A percentile compares a stretch with the other conserved stretches of the same genome.
Evolutionary conservation across 2,329 filamentous ascomycete species (phyloP).

Genomic region (Sporothrix sp.): DNA sequence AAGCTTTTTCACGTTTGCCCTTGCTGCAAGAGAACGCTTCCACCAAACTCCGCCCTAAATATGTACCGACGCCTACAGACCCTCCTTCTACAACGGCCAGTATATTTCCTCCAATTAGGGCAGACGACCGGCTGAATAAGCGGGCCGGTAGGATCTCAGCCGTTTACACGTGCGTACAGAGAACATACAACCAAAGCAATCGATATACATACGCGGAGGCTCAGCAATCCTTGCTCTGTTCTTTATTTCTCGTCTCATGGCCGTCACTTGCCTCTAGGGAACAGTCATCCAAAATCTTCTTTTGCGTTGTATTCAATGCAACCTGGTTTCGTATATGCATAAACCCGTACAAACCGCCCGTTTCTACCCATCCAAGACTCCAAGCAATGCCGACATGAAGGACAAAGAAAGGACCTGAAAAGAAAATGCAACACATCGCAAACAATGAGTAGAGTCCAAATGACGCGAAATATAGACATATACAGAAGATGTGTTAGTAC

Average conservation of each 20-base stretch:
- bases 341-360: not conserved
- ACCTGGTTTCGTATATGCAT: constrained; percentile 9
- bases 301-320: no score
- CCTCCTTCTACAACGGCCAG: not conserved
- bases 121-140: not conserved
- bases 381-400: constrained; percentile 12
- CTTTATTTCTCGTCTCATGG: not conserved
- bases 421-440: not conserved
- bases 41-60: not conserved
- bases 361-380: constrained; percentile 11
- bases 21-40: no score
- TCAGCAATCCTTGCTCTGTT: not conserved
- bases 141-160: not conserved
- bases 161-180: no score
- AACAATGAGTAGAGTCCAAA: not conserved
- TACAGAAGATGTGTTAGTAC: no score
- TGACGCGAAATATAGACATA: not conserved
- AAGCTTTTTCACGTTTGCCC: no score
- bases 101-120: constrained; percentile 5
- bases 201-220: not conserved
- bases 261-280: no score
- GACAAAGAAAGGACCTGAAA: not conserved
- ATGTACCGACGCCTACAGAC: constrained; percentile 2
- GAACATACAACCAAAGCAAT: not conserved
- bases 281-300: no score